These are phyloP conservation scores for Scheffersomyces lignicola DNA, from an alignment of 1,139 yeast genomes.

Conservation along the genomic window DNA sequence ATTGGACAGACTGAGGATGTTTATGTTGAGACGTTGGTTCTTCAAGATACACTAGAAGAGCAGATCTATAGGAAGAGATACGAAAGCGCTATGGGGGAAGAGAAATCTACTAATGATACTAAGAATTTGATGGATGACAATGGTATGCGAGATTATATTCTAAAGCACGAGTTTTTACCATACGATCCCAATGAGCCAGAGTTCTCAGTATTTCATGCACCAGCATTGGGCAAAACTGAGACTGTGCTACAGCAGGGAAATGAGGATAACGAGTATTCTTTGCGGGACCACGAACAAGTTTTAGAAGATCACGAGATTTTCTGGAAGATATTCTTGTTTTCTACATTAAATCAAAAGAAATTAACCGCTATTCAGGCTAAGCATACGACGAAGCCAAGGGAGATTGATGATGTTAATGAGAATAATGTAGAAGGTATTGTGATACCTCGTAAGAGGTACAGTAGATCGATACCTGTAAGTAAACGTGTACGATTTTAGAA, in stretches of 20 bases:
- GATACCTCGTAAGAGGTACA: constrained; percentile 11
- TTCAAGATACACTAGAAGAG: constrained; percentile 64
- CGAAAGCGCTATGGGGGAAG: constrained; percentile 16
- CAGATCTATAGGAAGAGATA: constrained; percentile 53
- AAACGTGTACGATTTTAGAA: constrained; percentile 28
- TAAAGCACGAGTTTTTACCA: constrained; percentile 47
- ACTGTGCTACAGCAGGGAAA: constrained; percentile 7
- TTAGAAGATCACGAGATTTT: constrained; percentile 5
- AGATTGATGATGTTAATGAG: constrained; percentile 25
- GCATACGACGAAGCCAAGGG: too few species aligned
- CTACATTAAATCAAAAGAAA: neutral
- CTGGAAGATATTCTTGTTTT: constrained; percentile 1
- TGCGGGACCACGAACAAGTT: constrained; percentile 22
- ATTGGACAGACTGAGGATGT: constrained; percentile 49
- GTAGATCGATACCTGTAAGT: constrained; percentile 7
- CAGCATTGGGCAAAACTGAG: constrained; percentile 12
- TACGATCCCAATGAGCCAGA: constrained; percentile 26
- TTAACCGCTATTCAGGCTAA: neutral
- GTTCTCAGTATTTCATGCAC: constrained; percentile 29
- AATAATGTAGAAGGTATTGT: constrained; percentile 17
- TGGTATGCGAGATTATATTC: constrained; percentile 57
- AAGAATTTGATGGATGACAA: constrained; percentile 52
- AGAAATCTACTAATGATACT: constrained; percentile 20
- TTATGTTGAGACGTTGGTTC: constrained; percentile 63
- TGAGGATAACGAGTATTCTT: constrained; percentile 20